Evolutionary conservation across 768 basidiomycete species (phyloP).

Genomic region (Psilocybe tampanensis): DNA sequence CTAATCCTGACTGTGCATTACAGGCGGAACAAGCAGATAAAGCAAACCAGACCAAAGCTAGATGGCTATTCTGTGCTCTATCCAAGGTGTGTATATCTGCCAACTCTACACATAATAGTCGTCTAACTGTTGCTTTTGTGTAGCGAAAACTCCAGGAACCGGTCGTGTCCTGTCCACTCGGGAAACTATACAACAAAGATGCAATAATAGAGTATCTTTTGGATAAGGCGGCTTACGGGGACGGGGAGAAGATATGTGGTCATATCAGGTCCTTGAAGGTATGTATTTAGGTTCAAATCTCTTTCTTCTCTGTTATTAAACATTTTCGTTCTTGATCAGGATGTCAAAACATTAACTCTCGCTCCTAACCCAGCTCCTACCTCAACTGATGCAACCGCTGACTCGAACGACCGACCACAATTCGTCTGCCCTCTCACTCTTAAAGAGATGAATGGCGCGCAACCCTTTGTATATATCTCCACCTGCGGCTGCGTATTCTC

Average conservation of each 20-base stretch:
- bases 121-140: neutral
- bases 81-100: slow-evolving; percentile 67
- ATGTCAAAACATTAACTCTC: slow-evolving; percentile 82
- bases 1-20: neutral
- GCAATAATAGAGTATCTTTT: slow-evolving; percentile 89
- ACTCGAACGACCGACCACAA: slow-evolving; percentile 49
- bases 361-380: slow-evolving; percentile 67
- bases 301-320: neutral
- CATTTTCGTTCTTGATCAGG: slow-evolving; percentile 51
- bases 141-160: slow-evolving; percentile 88
- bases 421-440: slow-evolving; percentile 92
- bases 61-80: slow-evolving; percentile 93
- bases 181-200: slow-evolving; percentile 97
- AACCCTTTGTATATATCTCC: slow-evolving; percentile 86
- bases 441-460: slow-evolving; percentile 92
- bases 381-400: slow-evolving; percentile 36
- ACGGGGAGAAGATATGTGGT: slow-evolving; percentile 90
- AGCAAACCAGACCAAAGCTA: slow-evolving; percentile 83
- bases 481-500: slow-evolving; percentile 93
- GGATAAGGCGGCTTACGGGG: slow-evolving; percentile 82
- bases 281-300: slow-evolving; percentile 23
- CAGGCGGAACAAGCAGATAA: slow-evolving; percentile 89
- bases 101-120: neutral
- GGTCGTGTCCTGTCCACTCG: slow-evolving; percentile 87
- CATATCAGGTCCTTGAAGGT: slow-evolving; percentile 92